Base-by-base conservation (phyloP, 805 yeast genomes). In the Cyberlindnera euphorbiiphila region DNA sequence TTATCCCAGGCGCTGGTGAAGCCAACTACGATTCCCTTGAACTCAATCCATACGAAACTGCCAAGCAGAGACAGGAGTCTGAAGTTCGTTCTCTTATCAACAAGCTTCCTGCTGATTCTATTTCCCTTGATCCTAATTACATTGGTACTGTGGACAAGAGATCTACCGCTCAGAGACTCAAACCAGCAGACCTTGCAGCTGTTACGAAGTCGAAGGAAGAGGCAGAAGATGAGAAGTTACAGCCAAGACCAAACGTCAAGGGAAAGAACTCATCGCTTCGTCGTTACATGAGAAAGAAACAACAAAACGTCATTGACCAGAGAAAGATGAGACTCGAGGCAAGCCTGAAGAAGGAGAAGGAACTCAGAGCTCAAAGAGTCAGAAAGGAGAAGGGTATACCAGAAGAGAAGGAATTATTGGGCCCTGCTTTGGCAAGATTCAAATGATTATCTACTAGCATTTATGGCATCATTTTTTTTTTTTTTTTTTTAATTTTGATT, bases 1-100 rank as follows among this genome's bases (percentile, higher is more conserved):
- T 93, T 49, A 72, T 93, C 41, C 98, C 98, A 27, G 98, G 98
- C 18, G 70, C 97, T 28, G 98, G 98, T 68, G 98, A 93, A 66
- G 96, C 98, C 45, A 93, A 93, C 64, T 88, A 76, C 60, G 98
- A 93, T 67, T 88, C 98, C 3, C 62, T 88, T 59, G 98, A 93
- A 64, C 63, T 79, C 54, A 93, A 93, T 61, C 98, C 98, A 46
- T 93, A 72, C 64, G 96, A 87, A 61, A 76, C 96, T 9, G 78
- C 85, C 37, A 82, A 85, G 59, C 97, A 89, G 66, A 81, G 98
- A 69, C 95, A 91, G 62, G 91, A 91, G 65, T 72, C 76, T 31
- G 98, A 93, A 69, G 95, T 93, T 25, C 78, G 91, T 56, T 64
- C 82, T 2, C 71, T 93, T 59, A 64, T 93, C 57, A 85, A 91